phyloP scores from a whole-genome alignment of 1,284 basidiomycete genomes.

The Trichosporon ovoides region DNA sequence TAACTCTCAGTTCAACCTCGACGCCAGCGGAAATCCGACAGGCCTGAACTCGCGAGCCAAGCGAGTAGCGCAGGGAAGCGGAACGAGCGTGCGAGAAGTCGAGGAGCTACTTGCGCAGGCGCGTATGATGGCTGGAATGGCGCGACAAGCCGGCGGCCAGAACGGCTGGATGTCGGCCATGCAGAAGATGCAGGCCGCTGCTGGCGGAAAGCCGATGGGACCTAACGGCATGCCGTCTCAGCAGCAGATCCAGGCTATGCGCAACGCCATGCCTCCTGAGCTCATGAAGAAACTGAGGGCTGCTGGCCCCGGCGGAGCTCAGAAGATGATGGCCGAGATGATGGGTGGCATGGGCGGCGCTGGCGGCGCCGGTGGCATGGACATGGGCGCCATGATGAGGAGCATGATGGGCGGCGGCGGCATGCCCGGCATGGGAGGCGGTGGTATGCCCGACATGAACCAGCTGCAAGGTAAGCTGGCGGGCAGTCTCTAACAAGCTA shows the following conservation, averaged over 20 bases:
- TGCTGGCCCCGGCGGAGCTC: constrained; percentile 71
- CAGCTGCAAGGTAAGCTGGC: constrained; percentile 46
- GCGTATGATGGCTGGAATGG: constrained; percentile 95
- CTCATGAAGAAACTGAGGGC: constrained; percentile 76
- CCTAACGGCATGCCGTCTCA: constrained; percentile 80
- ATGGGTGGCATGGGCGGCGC: constrained; percentile 80
- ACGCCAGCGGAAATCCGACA: constrained; percentile 74
- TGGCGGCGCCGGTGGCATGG: constrained; percentile 54
- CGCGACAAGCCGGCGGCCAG: constrained; percentile 94
- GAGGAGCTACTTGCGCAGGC: constrained; percentile 94
- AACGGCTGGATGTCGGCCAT: constrained; percentile 84
- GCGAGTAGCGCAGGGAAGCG: constrained; percentile 85
- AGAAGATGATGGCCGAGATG: constrained; percentile 94
- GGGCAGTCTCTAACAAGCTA: not conserved
- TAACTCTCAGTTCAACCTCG: constrained; percentile 53
- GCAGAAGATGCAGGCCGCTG: constrained; percentile 82
- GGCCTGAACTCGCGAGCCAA: constrained; percentile 79
- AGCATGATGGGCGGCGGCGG: constrained; percentile 46
- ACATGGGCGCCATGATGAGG: constrained; percentile 58
- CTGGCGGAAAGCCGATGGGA: constrained; percentile 76
- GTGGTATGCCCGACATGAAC: constrained; percentile 49
- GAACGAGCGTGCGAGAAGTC: constrained; percentile 94
- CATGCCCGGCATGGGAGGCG: constrained; percentile 22
- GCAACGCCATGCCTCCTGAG: constrained; percentile 82
- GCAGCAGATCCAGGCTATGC: constrained; percentile 85